phyloP scores from a whole-genome alignment of 164 flowering plant species.

The Macadamia tetraphylla region DNA sequence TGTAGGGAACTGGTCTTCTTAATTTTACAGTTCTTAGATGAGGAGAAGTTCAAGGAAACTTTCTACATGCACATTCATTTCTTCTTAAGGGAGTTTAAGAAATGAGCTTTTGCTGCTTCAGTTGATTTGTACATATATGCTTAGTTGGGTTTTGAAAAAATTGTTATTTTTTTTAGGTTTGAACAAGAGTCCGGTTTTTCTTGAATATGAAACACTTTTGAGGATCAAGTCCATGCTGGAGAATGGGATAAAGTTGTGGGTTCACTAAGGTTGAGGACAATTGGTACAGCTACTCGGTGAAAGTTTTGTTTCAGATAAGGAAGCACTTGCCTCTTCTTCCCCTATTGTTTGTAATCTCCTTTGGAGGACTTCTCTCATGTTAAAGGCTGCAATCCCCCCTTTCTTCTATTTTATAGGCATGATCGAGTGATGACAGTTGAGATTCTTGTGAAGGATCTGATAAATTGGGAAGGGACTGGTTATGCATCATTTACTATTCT shows the following conservation, averaged over 20 bases:
- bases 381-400: not conserved
- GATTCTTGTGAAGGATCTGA: slow-evolving; percentile 56
- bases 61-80: slow-evolving; percentile 46
- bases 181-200: slow-evolving; percentile 24
- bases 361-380: not conserved
- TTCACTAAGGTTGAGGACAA: slow-evolving; percentile 66
- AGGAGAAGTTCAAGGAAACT: slow-evolving; percentile 70
- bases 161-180: slow-evolving; percentile 25
- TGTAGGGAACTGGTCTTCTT: slow-evolving; percentile 66
- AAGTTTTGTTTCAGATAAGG: slow-evolving; percentile 58
- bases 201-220: slow-evolving; percentile 65
- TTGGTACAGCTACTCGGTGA: slow-evolving; percentile 43
- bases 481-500: no score
- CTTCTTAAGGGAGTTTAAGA: not conserved
- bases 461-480: no score
- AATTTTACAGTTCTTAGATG: slow-evolving; percentile 66
- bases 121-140: not conserved
- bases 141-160: no score
- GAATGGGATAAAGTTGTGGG: slow-evolving; percentile 74
- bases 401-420: slow-evolving; percentile 23
- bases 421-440: slow-evolving; percentile 68
- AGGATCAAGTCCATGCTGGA: slow-evolving; percentile 59
- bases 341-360: not conserved
- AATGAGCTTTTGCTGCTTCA: not conserved
- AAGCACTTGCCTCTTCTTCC: slow-evolving; percentile 26